phyloP scores from a whole-genome alignment of 2,329 filamentous ascomycete species.

The Oidium heveae region DNA sequence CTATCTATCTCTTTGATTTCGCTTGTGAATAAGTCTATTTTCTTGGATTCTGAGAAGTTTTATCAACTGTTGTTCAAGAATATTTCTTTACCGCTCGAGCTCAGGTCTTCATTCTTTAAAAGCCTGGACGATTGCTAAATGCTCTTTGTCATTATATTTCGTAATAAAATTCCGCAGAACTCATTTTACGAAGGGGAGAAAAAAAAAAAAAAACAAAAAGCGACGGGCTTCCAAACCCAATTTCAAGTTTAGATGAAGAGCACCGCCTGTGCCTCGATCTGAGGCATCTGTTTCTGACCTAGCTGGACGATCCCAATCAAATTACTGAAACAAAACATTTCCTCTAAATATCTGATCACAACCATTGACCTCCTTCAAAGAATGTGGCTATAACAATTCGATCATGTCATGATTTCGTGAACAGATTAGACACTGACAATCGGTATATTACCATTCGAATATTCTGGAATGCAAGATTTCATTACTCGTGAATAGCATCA shows the following conservation, averaged over 20 bases:
- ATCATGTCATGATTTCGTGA: no score
- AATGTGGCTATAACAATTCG: no score
- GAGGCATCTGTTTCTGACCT: not conserved
- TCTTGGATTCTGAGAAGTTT: no score
- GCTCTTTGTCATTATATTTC: not conserved
- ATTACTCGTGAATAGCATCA: no score
- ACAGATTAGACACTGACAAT: no score
- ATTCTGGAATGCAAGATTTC: no score
- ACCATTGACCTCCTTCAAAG: no score
- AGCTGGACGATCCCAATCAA: not conserved
- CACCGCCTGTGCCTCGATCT: not conserved
- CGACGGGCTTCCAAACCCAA: not conserved
- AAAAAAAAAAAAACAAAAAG: no score
- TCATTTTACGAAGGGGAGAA: not conserved
- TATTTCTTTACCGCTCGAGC: not conserved
- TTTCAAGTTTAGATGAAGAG: not conserved
- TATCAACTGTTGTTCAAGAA: no score
- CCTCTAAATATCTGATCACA: not conserved
- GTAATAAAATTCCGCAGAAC: not conserved
- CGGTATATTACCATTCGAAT: no score
- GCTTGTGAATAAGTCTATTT: no score
- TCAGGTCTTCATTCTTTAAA: not conserved
- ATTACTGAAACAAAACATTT: not conserved
- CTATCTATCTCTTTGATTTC: not conserved
- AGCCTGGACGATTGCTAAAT: not conserved